Conservation (phyloP, 495 filamentous ascomycete species). For the Talaromyces trachyspermus region DNA sequence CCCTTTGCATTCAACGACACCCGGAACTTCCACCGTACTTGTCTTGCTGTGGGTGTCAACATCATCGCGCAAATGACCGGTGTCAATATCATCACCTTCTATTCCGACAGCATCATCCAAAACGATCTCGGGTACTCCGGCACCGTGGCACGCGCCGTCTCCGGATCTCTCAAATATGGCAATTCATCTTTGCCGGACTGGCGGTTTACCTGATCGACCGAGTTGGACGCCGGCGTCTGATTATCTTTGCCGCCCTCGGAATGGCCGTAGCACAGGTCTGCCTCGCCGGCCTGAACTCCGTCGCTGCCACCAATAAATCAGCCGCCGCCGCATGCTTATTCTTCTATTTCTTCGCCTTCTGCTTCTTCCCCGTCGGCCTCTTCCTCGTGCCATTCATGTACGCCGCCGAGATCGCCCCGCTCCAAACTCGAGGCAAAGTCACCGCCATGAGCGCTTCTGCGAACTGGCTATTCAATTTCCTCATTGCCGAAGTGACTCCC, state of each 20-base stretch:
- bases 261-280: constrained; percentile 54
- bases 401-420: constrained; percentile 56
- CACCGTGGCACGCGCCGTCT: constrained; percentile 16
- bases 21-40: constrained; percentile 20
- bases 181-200: constrained; percentile 18
- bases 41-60: constrained; percentile 17
- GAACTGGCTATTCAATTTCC: constrained; percentile 27
- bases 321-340: constrained; percentile 32
- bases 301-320: constrained; percentile 16
- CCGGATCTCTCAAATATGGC: constrained; percentile 22
- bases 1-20: constrained; percentile 25
- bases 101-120: constrained; percentile 19
- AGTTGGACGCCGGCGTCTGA: constrained; percentile 35
- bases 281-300: constrained; percentile 33
- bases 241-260: constrained; percentile 55
- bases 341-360: constrained; percentile 57
- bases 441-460: constrained; percentile 51
- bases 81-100: constrained; percentile 24
- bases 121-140: constrained; percentile 13
- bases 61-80: constrained; percentile 22
- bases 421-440: constrained; percentile 52
- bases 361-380: constrained; percentile 61
- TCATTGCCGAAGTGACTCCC: constrained; percentile 55
- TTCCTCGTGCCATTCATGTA: constrained; percentile 59
- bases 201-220: constrained; percentile 22